These are phyloP conservation scores for Cladophialophora chaetospira DNA, from an alignment of 2,329 filamentous ascomycete species.

Conservation along the genomic window DNA sequence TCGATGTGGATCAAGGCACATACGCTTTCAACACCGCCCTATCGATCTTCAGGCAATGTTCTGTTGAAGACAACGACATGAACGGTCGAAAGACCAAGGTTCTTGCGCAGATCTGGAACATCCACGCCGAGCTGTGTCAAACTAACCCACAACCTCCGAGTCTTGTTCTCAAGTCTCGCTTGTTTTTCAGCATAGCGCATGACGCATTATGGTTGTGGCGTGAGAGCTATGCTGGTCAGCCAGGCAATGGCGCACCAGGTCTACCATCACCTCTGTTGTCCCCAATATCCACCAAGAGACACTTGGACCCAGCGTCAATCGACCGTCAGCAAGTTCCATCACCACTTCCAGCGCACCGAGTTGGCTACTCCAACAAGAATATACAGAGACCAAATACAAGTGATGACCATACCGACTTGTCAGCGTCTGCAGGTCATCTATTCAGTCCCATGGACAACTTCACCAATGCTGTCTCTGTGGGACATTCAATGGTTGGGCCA, in stretches of 20 bases:
- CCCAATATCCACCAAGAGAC: too few relatives aligned
- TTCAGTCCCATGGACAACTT: too few relatives aligned
- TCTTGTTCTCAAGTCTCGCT: slow-evolving; percentile 21
- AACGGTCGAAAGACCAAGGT: slow-evolving; percentile 28
- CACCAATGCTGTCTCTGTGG: too few relatives aligned
- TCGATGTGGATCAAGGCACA: slow-evolving; percentile 28
- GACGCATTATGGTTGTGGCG: slow-evolving; percentile 32
- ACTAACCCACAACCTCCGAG: slow-evolving; percentile 12
- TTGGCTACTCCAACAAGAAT: too few relatives aligned
- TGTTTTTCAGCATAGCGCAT: slow-evolving; percentile 28
- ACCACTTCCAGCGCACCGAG: too few relatives aligned
- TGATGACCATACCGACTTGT: too few relatives aligned
- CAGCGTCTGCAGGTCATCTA: too few relatives aligned
- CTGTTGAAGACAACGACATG: slow-evolving; percentile 31
- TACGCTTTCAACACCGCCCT: slow-evolving; percentile 24
- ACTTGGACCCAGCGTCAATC: too few relatives aligned
- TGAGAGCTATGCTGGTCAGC: slow-evolving; percentile 25
- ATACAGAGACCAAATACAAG: too few relatives aligned
- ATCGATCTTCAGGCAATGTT: slow-evolving; percentile 19
- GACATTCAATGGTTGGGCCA: too few relatives aligned
- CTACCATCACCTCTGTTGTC: slow-evolving; percentile 43
- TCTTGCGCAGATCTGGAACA: slow-evolving; percentile 29
- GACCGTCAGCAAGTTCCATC: too few relatives aligned
- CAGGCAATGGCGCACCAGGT: slow-evolving; percentile 7
- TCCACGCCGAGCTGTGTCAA: slow-evolving; percentile 1